Percentiles rank a stretch among this genome's conserved stretches.
phyloP scores from a whole-genome alignment of 1,284 basidiomycete species.

The Tilletia caries region DNA sequence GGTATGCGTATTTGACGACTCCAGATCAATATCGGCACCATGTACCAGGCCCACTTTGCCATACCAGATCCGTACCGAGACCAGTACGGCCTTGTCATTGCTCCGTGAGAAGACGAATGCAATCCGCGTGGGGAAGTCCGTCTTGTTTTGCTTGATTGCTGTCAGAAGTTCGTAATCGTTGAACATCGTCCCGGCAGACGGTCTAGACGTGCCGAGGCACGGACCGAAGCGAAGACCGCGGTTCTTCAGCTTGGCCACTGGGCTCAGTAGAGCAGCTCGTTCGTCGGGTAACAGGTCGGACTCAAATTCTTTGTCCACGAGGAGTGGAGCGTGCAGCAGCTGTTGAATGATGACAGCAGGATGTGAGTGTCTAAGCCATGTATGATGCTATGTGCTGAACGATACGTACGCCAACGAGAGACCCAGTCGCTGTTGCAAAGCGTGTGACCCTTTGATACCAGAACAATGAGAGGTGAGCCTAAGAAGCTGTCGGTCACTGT shows the following conservation, averaged over 20 bases:
- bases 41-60: background rate
- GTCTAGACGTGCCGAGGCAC: background rate
- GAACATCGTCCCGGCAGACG: background rate
- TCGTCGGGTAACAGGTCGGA: background rate
- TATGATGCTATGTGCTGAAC: too few species aligned
- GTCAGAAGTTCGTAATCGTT: background rate
- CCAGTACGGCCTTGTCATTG: background rate
- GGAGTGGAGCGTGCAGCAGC: background rate
- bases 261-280: background rate
- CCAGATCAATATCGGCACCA: background rate
- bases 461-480: too few species aligned
- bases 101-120: background rate
- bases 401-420: too few species aligned
- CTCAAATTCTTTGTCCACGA: background rate
- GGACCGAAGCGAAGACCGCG: conserved; percentile 2
- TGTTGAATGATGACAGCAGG: background rate
- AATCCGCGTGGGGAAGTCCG: background rate
- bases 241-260: background rate
- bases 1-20: background rate
- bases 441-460: too few species aligned
- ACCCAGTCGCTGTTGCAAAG: too few species aligned
- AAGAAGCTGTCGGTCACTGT: too few species aligned
- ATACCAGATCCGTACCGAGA: background rate
- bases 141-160: background rate
- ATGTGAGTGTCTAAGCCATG: too few species aligned